These are phyloP conservation scores for Lentinula boryana DNA, from an alignment of 768 basidiomycete species.

Conservation along the genomic window DNA sequence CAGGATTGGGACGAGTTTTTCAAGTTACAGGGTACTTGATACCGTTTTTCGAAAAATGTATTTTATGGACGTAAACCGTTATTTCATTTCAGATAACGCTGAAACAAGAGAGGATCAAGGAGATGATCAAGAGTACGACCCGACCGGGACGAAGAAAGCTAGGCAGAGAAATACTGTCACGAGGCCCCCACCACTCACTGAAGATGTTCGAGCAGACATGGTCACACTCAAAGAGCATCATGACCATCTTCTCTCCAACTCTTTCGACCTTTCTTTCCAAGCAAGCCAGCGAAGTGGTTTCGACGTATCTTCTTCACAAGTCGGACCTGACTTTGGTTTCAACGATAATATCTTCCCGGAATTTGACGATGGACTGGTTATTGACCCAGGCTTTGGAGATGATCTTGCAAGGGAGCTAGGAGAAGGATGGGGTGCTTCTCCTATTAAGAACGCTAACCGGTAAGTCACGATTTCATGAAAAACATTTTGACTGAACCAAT, in stretches of 20 bases:
- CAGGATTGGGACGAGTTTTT: slow-evolving; percentile 64
- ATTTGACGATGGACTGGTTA: slow-evolving; percentile 48
- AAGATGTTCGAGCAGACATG: slow-evolving; percentile 41
- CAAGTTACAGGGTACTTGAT: slow-evolving; percentile 25
- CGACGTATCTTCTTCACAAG: slow-evolving; percentile 52
- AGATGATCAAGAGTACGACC: slow-evolving; percentile 33
- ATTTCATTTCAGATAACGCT: slow-evolving; percentile 9
- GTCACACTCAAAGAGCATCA: slow-evolving; percentile 72
- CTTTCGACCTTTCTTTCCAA: slow-evolving; percentile 58
- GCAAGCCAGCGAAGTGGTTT: slow-evolving; percentile 25
- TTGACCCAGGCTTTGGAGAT: slow-evolving; percentile 60
- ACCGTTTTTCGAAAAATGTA: no score
- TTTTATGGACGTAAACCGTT: not conserved
- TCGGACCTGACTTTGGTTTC: slow-evolving; percentile 39
- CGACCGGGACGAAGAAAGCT: not conserved
- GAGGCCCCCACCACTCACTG: slow-evolving; percentile 23
- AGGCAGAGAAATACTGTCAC: slow-evolving; percentile 21
- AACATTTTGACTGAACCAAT: not conserved
- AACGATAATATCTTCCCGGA: slow-evolving; percentile 45
- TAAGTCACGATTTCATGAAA: not conserved
- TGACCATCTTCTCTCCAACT: slow-evolving; percentile 58
- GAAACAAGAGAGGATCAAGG: slow-evolving; percentile 23
- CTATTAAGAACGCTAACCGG: slow-evolving; percentile 10
- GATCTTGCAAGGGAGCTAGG: slow-evolving; percentile 74
- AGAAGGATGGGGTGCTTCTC: slow-evolving; percentile 53